Base-by-base conservation (phyloP, 2,329 filamentous ascomycete species). In the Parascedosporium putredinis region DNA sequence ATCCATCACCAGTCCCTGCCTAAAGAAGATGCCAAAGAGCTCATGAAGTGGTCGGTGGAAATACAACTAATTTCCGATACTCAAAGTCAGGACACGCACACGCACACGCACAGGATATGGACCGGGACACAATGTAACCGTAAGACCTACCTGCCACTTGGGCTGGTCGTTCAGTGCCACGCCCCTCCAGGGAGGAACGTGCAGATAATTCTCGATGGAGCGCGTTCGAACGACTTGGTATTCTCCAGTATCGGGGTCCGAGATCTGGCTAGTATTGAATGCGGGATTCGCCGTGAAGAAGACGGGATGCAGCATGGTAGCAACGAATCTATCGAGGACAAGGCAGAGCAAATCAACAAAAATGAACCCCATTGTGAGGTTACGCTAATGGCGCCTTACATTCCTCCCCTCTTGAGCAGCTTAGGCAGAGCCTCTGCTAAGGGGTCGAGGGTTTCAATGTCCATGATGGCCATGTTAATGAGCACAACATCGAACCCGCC, bases 391-490 rank as follows among this genome's bases (percentile, higher is more conserved):
- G 50, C 47, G 25, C 68, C 68, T 56, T 60, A 71, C 64, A 70
- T 63, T 44, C 64, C 70, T 16, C 63, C 61, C 7, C 60, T 59
- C 18, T 65, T 66, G 45, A 75, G 57, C 18, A 75, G 60, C 45
- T 56, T 57, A 3, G 66, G 66, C 25, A 76, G 56, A 1, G 66
- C 64, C 10, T 59, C 53, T 1, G 67, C 71, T 8, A 75, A 57
- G 2, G 68, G 66, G 8, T 67, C 63, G 4, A 75, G 56, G 6
- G 62, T 64, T 18, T 67, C 59, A 3, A 75, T 61, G 50, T 74
- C 73, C 67, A 73, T 74, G 40, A 74, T 59, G 7, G 70, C 72
- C 66, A 73, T 73, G 57, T 73, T 75, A 53, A 72, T 68, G 16
- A 68, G 61, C 20, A 74, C 59, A 16, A 71, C 58, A 50, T 73